Evolutionary conservation across 495 filamentous ascomycete genomes (phyloP), one percentile per base, ranked within the genome.

Genomic region (Penicillium soppii): DNA sequence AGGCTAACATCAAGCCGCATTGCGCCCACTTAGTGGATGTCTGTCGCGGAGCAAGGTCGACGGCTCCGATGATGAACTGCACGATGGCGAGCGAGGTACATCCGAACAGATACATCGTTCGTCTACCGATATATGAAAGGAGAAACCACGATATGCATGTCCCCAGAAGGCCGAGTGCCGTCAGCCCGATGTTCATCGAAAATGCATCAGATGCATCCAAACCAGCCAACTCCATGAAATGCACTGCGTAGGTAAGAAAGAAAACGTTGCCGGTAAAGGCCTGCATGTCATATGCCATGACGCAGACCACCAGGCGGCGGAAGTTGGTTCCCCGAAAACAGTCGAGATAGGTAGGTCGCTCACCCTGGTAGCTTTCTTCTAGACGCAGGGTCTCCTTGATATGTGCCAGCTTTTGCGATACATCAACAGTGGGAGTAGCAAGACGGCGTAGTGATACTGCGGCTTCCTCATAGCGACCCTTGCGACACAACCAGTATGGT

Each of bases 131-230:
- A 7, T 76, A 63, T 7, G 73, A 76, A 60, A 90, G 81, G 21
- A 91, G 60, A 46, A 76, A 74, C 85, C 84, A 89, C 1, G 86
- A 80, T 13, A 81, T 71, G 23, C 85, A 79, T 1, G 83, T 83
- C 1, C 85, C 86, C 8, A 81, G 64, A 53, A 84, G 77, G 54
- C 85, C 86, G 21, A 91, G 77, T 1, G 72, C 82, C 42, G 86
- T 86, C 56, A 85, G 77, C 4, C 85, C 85, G 8, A 89, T 63
- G 23, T 82, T 80, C 62, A 91, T 82, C 32, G 78, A 73, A 56
- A 86, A 89, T 0, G 86, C 80, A 35, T 78, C 74, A 6, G 71
- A 59, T 5, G 74, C 61, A 43, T 68, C 50, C 1, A 89, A 72
- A 0, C 88, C 88, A 1, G 88, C 87, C 44, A 84, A 78, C 52